A percentile compares a stretch with the other conserved stretches of the same genome.
Conservation (phyloP, 352 stramenopile species). For the Peronospora tabacina region DNA sequence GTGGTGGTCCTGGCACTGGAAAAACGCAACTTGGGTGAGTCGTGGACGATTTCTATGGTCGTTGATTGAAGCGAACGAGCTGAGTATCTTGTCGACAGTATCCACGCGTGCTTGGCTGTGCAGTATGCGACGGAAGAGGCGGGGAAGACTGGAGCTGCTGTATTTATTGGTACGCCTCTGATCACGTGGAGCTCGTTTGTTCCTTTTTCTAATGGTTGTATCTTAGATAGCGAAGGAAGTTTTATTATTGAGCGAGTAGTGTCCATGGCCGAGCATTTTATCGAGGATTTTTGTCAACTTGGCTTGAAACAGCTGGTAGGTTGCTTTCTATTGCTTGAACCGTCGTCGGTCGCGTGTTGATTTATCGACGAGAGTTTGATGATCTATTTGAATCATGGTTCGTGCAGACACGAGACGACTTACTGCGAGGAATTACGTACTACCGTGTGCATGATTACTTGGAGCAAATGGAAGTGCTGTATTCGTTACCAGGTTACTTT, state of each 20-base stretch:
- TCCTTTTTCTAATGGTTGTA: background rate
- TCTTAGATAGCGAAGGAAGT: constrained; percentile 86
- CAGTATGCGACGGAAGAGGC: constrained; percentile 32
- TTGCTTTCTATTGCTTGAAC: constrained; percentile 1
- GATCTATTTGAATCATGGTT: background rate
- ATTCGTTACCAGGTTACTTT: constrained; percentile 62
- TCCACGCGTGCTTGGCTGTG: constrained; percentile 56
- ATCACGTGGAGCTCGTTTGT: background rate
- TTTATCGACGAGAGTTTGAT: background rate
- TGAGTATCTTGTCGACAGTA: constrained; percentile 25
- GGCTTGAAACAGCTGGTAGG: constrained; percentile 27
- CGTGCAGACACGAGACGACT: constrained; percentile 54
- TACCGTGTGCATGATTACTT: constrained; percentile 83
- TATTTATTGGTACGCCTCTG: constrained; percentile 55
- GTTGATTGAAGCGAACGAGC: background rate
- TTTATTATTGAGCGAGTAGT: constrained; percentile 85
- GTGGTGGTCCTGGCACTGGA: constrained; percentile 53
- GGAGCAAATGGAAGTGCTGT: constrained; percentile 85
- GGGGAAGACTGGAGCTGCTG: constrained; percentile 15
- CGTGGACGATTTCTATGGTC: background rate
- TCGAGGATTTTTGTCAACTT: constrained; percentile 53
- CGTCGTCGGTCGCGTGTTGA: background rate
- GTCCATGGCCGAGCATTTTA: constrained; percentile 75
- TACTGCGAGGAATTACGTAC: constrained; percentile 74
- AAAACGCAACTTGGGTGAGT: constrained; percentile 71